Conservation (phyloP, 2,329 filamentous ascomycete species). For the Helminthosporium solani region DNA sequence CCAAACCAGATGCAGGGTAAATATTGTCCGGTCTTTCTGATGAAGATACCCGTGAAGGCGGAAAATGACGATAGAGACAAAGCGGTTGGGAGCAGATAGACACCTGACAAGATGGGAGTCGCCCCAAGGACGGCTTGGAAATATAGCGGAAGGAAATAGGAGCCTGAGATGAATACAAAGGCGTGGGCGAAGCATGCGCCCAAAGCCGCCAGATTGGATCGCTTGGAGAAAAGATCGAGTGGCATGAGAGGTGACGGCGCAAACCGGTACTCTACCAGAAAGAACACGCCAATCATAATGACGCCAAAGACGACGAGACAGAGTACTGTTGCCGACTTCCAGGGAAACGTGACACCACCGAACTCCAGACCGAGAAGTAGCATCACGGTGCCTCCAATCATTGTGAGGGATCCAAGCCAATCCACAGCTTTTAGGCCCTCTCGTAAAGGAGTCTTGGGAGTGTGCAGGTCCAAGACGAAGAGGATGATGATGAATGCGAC, state of each 20-base stretch:
- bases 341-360: conserved; percentile 72
- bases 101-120: conserved; percentile 68
- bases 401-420: conserved; percentile 63
- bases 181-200: conserved; percentile 70
- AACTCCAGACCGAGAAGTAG: conserved; percentile 83
- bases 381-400: conserved; percentile 81
- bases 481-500: conserved; percentile 57
- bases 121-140: conserved; percentile 74
- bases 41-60: conserved; percentile 55
- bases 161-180: conserved; percentile 72
- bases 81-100: conserved; percentile 72
- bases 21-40: conserved; percentile 50
- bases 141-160: conserved; percentile 82
- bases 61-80: conserved; percentile 66
- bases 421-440: conserved; percentile 65
- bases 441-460: conserved; percentile 62
- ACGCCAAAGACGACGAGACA: conserved; percentile 75
- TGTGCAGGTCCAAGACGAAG: conserved; percentile 67
- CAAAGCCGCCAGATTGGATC: conserved; percentile 67
- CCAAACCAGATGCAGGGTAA: conserved; percentile 43
- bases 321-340: conserved; percentile 72
- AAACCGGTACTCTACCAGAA: conserved; percentile 69
- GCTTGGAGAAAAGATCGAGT: conserved; percentile 64
- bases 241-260: conserved; percentile 80
- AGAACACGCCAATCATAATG: conserved; percentile 64